Evolutionary conservation across 2,329 filamentous ascomycete genomes (phyloP).

Genomic region (Calonectria pseudoreteaudii): DNA sequence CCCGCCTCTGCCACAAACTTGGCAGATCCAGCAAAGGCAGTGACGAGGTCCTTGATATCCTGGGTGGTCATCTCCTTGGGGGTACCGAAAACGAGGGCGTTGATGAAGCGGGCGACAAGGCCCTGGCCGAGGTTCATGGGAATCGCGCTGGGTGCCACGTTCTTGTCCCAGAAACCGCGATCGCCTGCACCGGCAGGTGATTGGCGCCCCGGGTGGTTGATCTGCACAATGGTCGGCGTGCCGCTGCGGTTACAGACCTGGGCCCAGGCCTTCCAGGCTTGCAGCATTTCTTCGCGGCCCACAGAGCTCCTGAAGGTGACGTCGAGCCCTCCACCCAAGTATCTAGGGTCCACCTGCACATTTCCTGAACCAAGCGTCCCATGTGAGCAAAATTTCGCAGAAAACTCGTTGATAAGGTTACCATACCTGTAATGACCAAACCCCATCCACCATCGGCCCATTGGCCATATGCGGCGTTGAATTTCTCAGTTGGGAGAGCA

Average conservation of each 20-base stretch:
- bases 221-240: background rate
- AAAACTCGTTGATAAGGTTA: background rate
- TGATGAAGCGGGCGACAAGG: background rate
- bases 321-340: background rate
- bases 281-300: background rate
- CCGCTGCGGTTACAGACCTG: background rate
- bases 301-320: background rate
- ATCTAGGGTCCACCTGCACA: background rate
- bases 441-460: conserved; percentile 6
- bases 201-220: conserved; percentile 6
- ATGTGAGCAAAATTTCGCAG: background rate
- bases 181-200: background rate
- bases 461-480: background rate
- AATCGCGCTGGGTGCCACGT: background rate
- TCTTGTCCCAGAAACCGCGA: background rate
- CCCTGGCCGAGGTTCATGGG: background rate
- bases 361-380: background rate
- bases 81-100: background rate
- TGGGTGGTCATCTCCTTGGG: background rate
- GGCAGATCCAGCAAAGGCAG: background rate
- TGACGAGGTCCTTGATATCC: background rate
- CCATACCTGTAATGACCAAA: background rate
- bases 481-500: background rate
- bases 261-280: background rate
- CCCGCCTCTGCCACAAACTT: background rate